phyloP scores from a whole-genome alignment of 1,139 yeast genomes.

The Lodderomyces elongisporus region DNA sequence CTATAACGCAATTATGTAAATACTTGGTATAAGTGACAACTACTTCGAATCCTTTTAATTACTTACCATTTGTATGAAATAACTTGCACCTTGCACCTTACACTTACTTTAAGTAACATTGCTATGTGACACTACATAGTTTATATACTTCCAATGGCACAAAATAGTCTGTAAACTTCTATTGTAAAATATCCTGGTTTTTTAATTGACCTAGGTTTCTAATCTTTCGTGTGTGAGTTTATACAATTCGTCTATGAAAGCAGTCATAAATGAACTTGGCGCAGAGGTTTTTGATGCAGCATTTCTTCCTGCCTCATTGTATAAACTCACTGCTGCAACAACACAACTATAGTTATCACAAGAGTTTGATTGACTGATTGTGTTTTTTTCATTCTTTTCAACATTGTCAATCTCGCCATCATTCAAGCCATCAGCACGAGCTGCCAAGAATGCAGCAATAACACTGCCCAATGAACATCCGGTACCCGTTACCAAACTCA shows the following conservation, averaged over 20 bases:
- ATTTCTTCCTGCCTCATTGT: constrained; percentile 58
- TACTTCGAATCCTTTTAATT: too few relatives aligned
- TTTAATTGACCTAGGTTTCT: too few relatives aligned
- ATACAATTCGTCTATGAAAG: constrained; percentile 44
- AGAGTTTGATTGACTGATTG: background rate
- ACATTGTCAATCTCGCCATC: constrained; percentile 37
- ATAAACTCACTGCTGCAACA: constrained; percentile 54
- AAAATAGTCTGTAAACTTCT: too few relatives aligned
- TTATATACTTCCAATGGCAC: too few relatives aligned
- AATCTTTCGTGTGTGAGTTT: constrained; percentile 1
- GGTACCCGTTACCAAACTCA: constrained; percentile 80
- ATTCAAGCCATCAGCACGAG: constrained; percentile 25
- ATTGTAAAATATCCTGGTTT: too few relatives aligned
- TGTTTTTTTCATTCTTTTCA: constrained; percentile 17
- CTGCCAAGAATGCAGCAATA: constrained; percentile 57
- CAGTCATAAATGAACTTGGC: constrained; percentile 50
- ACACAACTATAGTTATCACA: background rate
- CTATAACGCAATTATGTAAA: too few relatives aligned
- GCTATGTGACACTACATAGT: too few relatives aligned
- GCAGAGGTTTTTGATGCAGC: constrained; percentile 41
- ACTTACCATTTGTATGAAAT: too few relatives aligned
- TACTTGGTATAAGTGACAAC: too few relatives aligned
- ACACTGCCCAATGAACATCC: constrained; percentile 84
- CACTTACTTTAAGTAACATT: too few relatives aligned
- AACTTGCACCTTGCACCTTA: too few relatives aligned